These are phyloP conservation scores for Asterophora lycoperdoides DNA, from an alignment of 768 basidiomycete genomes.

Conservation along the genomic window DNA sequence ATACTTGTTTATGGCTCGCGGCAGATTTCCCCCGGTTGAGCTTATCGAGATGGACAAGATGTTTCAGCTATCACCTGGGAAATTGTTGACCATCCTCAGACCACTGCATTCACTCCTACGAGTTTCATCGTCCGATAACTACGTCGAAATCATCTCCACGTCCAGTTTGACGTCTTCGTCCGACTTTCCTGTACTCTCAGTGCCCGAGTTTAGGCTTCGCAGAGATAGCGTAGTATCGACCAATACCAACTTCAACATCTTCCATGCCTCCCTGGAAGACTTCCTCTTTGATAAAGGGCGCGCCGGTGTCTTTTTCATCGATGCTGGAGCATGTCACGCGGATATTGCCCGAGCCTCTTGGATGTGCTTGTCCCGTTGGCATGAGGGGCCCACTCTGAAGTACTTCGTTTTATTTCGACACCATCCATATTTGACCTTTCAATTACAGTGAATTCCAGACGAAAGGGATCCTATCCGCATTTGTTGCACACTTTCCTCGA, in stretches of 20 bases:
- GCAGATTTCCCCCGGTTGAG: too few relatives aligned
- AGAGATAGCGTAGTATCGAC: too few relatives aligned
- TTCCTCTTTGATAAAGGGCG: conserved; percentile 2
- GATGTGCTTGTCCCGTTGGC: neutral
- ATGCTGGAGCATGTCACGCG: neutral
- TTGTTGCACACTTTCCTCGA: too few relatives aligned
- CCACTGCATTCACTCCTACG: neutral
- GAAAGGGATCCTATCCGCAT: too few relatives aligned
- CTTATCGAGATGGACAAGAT: neutral
- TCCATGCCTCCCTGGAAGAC: conserved; percentile 6
- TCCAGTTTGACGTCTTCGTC: neutral
- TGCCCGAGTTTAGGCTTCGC: too few relatives aligned
- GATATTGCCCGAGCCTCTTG: neutral
- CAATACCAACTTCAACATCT: neutral
- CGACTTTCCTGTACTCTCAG: too few relatives aligned
- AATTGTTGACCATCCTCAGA: neutral
- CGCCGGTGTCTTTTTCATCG: neutral
- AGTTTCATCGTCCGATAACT: too few relatives aligned
- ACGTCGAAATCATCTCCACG: too few relatives aligned
- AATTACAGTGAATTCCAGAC: too few relatives aligned
- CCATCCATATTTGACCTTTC: too few relatives aligned
- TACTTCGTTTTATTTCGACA: too few relatives aligned
- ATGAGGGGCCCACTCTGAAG: too few relatives aligned
- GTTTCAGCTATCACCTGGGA: neutral
- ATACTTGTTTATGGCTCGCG: neutral